Base-by-base conservation (phyloP, 768 basidiomycete species). In the Boletellus emodensis region DNA sequence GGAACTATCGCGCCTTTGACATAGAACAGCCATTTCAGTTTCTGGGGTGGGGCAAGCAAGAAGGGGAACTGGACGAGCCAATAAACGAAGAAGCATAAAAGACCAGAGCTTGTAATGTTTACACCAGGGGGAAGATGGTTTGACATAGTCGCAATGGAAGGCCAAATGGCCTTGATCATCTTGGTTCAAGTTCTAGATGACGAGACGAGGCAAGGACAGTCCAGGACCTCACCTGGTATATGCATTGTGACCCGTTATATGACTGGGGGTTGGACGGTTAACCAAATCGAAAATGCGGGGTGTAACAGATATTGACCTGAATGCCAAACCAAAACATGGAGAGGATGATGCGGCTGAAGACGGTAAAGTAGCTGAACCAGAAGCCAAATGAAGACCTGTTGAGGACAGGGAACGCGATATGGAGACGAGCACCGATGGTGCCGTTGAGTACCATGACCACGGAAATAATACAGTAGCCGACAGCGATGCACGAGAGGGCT, bases 351-450 rank as follows among this genome's bases (percentile, higher is more conserved):
- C 90, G 81, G 56, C 87, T 90, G 50, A 93, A 67, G 28, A 94
- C 85, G 47, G 82, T 84, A 67, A 93, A 92, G 67, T 90, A 93
- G 62, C 88, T 87, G 59, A 93, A 79, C 82, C 87, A 93, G 71
- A 91, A 93, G 2, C 92, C 91, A 58, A 93, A 89, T 0, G 87
- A 90, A 2, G 90, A 90, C 22, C 91, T 77, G 55, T 85, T 88
- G 15, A 92, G 72, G 46, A 94, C 77, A n/a, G 65, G 65, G 64
- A 92, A 91, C 0, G 84, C 80, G 38, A 92, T 71, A 57, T 89
- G 88, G 28, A 90, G 76, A 18, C 86, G 79, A 26, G 88, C 87
- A n/a, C 88, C 87, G 37, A 84, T 78, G 3, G 86, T 83, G 44
- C 90, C 90, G 59, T 91, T 93, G 45, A 88, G 71, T 3, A 90